Evolutionary conservation across 2,329 filamentous ascomycete species (phyloP).

Genomic region (Curvularia verruculosa): DNA sequence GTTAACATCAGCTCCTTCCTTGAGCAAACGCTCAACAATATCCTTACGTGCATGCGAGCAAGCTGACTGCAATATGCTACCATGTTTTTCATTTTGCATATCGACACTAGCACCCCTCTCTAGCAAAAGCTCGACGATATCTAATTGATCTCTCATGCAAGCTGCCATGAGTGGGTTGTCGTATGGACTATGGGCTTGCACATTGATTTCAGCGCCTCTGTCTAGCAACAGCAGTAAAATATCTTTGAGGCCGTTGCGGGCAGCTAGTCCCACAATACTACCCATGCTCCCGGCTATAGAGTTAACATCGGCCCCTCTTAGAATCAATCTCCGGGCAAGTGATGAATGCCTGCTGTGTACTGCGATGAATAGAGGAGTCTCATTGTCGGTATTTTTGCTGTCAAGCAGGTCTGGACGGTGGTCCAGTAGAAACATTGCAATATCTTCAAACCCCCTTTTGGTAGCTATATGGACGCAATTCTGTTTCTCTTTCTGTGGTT

Average conservation of each 20-base stretch:
- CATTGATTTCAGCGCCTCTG: not conserved
- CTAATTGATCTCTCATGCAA: not conserved
- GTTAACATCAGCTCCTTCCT: not conserved
- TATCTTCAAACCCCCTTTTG: not conserved
- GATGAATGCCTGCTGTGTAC: fast-evolving
- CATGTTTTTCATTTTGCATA: not conserved
- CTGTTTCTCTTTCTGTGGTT: not conserved
- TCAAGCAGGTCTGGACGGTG: not conserved
- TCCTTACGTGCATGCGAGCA: no score
- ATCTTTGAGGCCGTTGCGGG: not conserved
- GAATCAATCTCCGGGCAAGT: not conserved
- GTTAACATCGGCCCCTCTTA: not conserved
- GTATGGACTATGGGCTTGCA: not conserved
- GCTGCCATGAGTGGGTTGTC: not conserved
- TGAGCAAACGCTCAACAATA: not conserved
- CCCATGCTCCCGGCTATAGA: not conserved
- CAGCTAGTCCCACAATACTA: not conserved
- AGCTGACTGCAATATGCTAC: slow-evolving; percentile 7
- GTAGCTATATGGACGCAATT: not conserved
- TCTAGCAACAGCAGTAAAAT: not conserved
- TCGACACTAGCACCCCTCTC: not conserved
- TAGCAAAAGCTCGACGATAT: slow-evolving; percentile 3
- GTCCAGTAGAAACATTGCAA: not conserved
- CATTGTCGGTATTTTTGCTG: fast-evolving
- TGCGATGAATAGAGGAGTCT: not conserved